Percentiles rank a stretch among this genome's conserved stretches.
Evolutionary conservation across 208 protist genomes (phyloP).

Genomic region (Porcisia hertigi): DNA sequence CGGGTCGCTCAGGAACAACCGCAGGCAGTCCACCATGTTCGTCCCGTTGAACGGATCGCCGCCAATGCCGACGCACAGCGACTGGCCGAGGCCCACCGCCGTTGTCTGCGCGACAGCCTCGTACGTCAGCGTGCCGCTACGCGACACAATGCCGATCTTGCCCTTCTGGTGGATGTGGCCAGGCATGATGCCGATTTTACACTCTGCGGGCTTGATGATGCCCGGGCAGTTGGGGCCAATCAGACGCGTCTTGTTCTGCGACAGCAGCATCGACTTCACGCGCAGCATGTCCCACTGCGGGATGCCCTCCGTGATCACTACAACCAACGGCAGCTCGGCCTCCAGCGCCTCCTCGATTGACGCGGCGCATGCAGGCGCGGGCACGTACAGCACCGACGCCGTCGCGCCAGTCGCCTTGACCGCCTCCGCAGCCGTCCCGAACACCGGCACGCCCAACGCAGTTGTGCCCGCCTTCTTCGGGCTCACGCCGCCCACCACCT

Average conservation of each 20-base stretch:
- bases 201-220: conserved; percentile 98
- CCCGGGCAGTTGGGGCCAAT: conserved; percentile 99
- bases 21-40: conserved; percentile 98
- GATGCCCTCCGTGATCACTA: conserved; percentile 99
- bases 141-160: conserved; percentile 99
- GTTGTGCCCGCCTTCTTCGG: conserved; percentile 95
- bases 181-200: conserved; percentile 99
- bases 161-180: conserved; percentile 98
- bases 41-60: conserved; percentile 99
- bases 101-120: conserved; percentile 99
- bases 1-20: conserved; percentile 96
- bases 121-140: conserved; percentile 99
- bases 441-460: conserved; percentile 96
- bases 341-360: conserved; percentile 97
- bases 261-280: conserved; percentile 92
- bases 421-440: conserved; percentile 90
- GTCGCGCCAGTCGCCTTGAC: conserved; percentile 92
- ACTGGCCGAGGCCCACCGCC: conserved; percentile 94
- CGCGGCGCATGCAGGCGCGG: conserved; percentile 93
- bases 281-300: conserved; percentile 98
- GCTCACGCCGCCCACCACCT: conserved; percentile 98
- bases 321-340: conserved; percentile 96
- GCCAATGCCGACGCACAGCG: conserved; percentile 97
- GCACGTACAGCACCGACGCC: conserved; percentile 98
- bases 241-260: conserved; percentile 93